phyloP scores from a whole-genome alignment of 2,329 filamentous ascomycete species.

The Nothophaeocryptopus gaeumannii region DNA sequence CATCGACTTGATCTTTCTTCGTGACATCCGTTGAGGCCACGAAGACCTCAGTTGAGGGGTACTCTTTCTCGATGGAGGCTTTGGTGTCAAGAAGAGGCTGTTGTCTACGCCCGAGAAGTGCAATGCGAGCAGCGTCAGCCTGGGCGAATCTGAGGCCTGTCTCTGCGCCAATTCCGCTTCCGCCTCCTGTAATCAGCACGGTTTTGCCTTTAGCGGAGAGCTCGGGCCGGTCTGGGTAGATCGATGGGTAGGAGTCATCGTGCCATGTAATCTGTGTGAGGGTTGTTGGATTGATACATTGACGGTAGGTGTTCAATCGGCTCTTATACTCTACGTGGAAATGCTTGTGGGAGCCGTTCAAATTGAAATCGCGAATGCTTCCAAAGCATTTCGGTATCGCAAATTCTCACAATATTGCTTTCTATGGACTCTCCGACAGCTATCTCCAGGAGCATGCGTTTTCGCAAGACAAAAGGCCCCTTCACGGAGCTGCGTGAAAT shows the following conservation, averaged over 20 bases:
- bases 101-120: conserved; percentile 44
- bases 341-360: too few relatives aligned
- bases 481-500: too few relatives aligned
- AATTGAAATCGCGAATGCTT: too few relatives aligned
- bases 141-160: conserved; percentile 44
- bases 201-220: conserved; percentile 43
- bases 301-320: not conserved
- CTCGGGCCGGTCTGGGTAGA: conserved; percentile 41
- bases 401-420: too few relatives aligned
- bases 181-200: conserved; percentile 46
- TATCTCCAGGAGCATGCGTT: too few relatives aligned
- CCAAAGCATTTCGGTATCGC: too few relatives aligned
- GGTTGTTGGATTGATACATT: not conserved
- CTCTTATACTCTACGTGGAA: too few relatives aligned
- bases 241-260: conserved; percentile 33
- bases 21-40: conserved; percentile 33
- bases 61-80: conserved; percentile 35
- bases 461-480: too few relatives aligned
- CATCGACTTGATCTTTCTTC: conserved; percentile 33
- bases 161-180: conserved; percentile 46
- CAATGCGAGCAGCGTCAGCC: conserved; percentile 46
- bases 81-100: conserved; percentile 39
- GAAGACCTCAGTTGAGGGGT: conserved; percentile 35
- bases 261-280: conserved; percentile 29
- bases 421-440: too few relatives aligned